Evolutionary conservation across 768 basidiomycete genomes (phyloP).

Genomic region (Boletus pseudopeckii): DNA sequence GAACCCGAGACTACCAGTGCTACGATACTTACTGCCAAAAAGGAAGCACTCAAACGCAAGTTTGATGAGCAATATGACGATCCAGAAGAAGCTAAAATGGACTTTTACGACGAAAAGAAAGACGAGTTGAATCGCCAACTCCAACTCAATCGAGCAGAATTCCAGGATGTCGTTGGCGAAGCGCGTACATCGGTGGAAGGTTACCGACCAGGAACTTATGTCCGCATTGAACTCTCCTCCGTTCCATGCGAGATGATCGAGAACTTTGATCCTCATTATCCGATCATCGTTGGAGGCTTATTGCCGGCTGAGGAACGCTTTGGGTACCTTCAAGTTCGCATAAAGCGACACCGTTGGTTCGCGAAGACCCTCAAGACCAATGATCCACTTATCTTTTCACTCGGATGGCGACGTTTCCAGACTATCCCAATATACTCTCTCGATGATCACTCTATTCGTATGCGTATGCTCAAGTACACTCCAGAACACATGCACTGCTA

Average conservation of each 20-base stretch:
- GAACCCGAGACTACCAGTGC: slow-evolving; percentile 38
- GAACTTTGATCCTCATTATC: slow-evolving; percentile 88
- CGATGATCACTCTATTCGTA: slow-evolving; percentile 96
- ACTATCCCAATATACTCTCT: slow-evolving; percentile 92
- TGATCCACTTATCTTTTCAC: slow-evolving; percentile 91
- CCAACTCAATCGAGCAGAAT: slow-evolving; percentile 80
- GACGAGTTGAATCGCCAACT: slow-evolving; percentile 86
- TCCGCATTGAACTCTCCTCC: slow-evolving; percentile 81
- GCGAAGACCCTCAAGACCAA: slow-evolving; percentile 90
- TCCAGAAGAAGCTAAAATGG: slow-evolving; percentile 69
- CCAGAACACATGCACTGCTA: slow-evolving; percentile 99
- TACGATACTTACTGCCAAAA: slow-evolving; percentile 73
- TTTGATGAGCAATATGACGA: slow-evolving; percentile 98
- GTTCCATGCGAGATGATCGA: slow-evolving; percentile 92
- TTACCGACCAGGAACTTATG: slow-evolving; percentile 84
- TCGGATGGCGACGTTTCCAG: slow-evolving; percentile 99
- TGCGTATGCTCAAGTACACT: slow-evolving; percentile 99
- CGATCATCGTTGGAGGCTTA: slow-evolving; percentile 89
- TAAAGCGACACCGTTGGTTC: slow-evolving; percentile 97
- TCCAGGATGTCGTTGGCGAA: slow-evolving; percentile 72
- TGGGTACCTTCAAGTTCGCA: slow-evolving; percentile 90
- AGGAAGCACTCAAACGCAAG: slow-evolving; percentile 87
- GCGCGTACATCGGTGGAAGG: slow-evolving; percentile 86
- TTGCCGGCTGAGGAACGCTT: slow-evolving; percentile 87
- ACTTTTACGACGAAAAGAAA: slow-evolving; percentile 91